phyloP scores from a whole-genome alignment of 345 rosid genomes.

The rapeseed (Brassica napus) region DNA sequence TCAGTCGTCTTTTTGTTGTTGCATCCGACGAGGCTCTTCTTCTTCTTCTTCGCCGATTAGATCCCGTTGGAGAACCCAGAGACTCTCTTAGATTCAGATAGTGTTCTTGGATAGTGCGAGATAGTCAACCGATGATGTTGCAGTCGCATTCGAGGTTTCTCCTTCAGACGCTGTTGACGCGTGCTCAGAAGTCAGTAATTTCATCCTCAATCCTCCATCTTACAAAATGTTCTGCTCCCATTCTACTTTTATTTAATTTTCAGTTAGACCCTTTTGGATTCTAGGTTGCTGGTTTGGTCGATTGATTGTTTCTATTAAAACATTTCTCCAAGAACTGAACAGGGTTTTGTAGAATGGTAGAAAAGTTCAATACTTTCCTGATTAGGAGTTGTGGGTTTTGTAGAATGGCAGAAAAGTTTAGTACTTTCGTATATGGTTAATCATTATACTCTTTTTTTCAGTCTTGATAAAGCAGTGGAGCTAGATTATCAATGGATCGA shows the following conservation, averaged over 20 bases:
- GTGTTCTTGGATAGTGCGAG: not conserved
- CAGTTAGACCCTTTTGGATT: not conserved
- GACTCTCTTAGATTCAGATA: not conserved
- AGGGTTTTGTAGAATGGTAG: slow-evolving; percentile 12
- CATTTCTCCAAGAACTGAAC: slow-evolving; percentile 14
- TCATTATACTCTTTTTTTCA: slow-evolving; percentile 33
- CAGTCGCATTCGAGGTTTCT: slow-evolving; percentile 94
- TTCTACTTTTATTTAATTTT: not conserved
- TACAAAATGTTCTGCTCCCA: not conserved
- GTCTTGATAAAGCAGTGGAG: slow-evolving; percentile 89
- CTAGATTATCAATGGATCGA: slow-evolving; percentile 93
- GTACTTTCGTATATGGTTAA: not conserved
- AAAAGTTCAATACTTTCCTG: not conserved
- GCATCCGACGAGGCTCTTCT: slow-evolving; percentile 28
- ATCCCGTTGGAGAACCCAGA: slow-evolving; percentile 9
- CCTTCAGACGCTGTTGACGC: slow-evolving; percentile 74
- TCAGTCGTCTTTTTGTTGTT: slow-evolving; percentile 30
- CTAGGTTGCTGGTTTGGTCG: not conserved
- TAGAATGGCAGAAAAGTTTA: not conserved
- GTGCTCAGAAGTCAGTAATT: slow-evolving; percentile 63
- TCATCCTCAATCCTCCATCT: slow-evolving; percentile 3
- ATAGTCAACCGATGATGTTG: slow-evolving; percentile 61
- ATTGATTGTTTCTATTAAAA: not conserved
- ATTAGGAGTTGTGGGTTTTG: not conserved
- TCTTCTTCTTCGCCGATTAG: slow-evolving; percentile 29